These are phyloP conservation scores for Linnemannia elongata DNA, from an alignment of 192 early-diverging fungal genomes.

Conservation along the genomic window DNA sequence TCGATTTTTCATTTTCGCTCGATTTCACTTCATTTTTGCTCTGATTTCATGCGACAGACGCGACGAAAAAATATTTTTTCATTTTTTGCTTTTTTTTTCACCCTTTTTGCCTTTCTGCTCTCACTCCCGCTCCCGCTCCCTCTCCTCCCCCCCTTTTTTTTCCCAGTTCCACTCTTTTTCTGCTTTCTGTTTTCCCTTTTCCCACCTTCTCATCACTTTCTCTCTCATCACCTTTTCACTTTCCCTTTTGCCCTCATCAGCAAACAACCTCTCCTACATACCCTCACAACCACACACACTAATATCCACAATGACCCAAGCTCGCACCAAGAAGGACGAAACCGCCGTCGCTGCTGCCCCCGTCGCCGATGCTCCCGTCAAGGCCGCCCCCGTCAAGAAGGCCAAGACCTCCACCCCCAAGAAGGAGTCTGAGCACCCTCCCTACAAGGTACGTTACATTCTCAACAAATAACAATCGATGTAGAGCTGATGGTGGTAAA, in stretches of 20 bases:
- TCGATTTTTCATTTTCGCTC: background rate
- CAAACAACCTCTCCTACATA: background rate
- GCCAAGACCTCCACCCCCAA: constrained; percentile 52
- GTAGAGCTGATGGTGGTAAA: background rate
- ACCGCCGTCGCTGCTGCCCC: constrained; percentile 40
- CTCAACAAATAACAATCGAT: background rate
- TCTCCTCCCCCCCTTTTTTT: background rate
- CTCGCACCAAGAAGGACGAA: constrained; percentile 60
- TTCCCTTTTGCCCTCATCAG: constrained; percentile 4
- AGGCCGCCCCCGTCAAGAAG: constrained; percentile 54
- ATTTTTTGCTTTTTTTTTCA: background rate
- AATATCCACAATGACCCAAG: constrained; percentile 34
- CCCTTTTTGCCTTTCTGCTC: background rate
- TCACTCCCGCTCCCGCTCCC: background rate
- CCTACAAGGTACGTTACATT: constrained; percentile 45
- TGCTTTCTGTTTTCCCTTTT: constrained; percentile 17
- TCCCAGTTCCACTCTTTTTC: background rate
- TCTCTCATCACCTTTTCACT: background rate
- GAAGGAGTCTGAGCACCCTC: constrained; percentile 60
- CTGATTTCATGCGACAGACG: constrained; percentile 6
- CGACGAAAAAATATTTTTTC: background rate
- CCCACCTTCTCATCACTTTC: background rate
- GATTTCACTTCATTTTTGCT: background rate
- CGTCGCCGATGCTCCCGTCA: constrained; percentile 35
- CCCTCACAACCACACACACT: constrained; percentile 5